phyloP scores from a whole-genome alignment of 2,329 filamentous ascomycete species.

The Helminthosporium solani region DNA sequence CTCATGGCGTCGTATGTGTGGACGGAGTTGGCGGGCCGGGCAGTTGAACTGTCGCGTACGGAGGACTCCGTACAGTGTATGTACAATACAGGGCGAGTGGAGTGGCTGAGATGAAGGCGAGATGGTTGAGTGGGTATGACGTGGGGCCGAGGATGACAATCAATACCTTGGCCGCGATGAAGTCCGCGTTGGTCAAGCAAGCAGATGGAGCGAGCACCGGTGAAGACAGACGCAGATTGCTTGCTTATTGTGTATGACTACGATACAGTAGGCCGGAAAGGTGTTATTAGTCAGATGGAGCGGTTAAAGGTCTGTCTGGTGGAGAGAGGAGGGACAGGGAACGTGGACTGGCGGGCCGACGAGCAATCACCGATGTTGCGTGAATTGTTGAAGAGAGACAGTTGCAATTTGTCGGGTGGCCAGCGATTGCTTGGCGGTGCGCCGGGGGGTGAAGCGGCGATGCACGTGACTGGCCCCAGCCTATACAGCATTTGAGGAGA shows the following conservation, averaged over 20 bases:
- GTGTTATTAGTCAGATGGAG: neutral
- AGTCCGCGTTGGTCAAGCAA: neutral
- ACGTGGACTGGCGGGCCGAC: constrained; percentile 29
- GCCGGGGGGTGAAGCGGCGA: constrained; percentile 5
- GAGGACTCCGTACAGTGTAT: too few species aligned
- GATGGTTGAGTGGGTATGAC: too few species aligned
- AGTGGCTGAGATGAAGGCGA: too few species aligned
- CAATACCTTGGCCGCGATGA: too few species aligned
- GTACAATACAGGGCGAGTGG: too few species aligned
- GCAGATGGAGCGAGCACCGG: too few species aligned
- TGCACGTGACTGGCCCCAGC: constrained; percentile 12
- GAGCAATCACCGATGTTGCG: constrained; percentile 18
- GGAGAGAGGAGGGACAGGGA: constrained; percentile 11
- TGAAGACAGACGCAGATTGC: too few species aligned
- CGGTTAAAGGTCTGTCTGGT: constrained; percentile 13
- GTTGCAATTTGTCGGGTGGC: constrained; percentile 21
- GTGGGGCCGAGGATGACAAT: too few species aligned
- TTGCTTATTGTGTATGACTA: too few species aligned
- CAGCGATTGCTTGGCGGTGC: neutral
- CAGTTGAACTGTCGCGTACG: too few species aligned
- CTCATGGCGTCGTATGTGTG: constrained; percentile 14
- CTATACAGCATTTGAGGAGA: too few species aligned
- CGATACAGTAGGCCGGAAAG: too few species aligned
- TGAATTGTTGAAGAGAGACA: constrained; percentile 10
- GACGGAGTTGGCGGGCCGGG: neutral